Conservation (phyloP, 2,329 filamentous ascomycete species). For the Seiridium unicorne region DNA sequence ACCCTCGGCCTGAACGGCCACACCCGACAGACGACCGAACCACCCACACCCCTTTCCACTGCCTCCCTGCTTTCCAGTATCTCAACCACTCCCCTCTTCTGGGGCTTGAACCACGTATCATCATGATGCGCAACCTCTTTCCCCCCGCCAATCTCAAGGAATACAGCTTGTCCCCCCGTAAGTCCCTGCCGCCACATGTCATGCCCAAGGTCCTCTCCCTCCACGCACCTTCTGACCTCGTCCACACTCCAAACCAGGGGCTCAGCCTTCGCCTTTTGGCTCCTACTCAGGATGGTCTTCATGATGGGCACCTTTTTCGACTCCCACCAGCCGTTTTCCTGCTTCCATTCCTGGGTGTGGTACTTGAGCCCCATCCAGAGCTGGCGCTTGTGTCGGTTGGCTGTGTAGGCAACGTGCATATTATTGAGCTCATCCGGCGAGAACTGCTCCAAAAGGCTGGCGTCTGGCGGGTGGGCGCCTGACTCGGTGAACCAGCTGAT, state of each 20-base stretch:
- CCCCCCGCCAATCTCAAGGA: not conserved
- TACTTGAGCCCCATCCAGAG: constrained; percentile 6
- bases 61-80: constrained; percentile 3
- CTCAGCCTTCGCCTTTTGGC: not conserved
- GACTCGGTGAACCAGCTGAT: constrained; percentile 2
- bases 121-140: not conserved
- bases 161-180: not conserved
- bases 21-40: not conserved
- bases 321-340: not conserved
- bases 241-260: not conserved
- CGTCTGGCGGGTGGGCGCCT: not conserved
- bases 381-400: not conserved
- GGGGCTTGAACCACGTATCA: not conserved
- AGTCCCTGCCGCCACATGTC: not conserved
- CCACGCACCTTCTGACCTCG: not conserved
- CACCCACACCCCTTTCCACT: not conserved
- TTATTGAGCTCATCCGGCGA: not conserved
- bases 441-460: not conserved
- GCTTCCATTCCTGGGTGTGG: not conserved
- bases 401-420: not conserved
- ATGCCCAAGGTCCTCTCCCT: not conserved
- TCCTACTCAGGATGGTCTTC: not conserved
- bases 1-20: not conserved
- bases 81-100: not conserved
- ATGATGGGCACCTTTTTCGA: not conserved